These are phyloP conservation scores for Lyophyllum shimeji DNA, from an alignment of 768 basidiomycete genomes.

Conservation along the genomic window DNA sequence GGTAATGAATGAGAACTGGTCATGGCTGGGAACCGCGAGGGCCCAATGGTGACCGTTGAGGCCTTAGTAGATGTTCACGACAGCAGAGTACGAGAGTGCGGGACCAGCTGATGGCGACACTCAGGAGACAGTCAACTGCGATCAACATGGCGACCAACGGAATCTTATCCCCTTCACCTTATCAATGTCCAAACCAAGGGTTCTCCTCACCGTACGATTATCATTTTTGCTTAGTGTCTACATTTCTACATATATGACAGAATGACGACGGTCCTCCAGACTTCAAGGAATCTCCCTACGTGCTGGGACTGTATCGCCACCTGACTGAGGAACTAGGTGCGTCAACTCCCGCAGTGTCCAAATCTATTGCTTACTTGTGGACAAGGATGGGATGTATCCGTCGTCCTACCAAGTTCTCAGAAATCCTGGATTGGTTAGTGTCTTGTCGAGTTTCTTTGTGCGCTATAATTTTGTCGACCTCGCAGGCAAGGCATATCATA, in stretches of 20 bases:
- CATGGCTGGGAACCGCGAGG: slow-evolving; percentile 1
- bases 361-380: background rate
- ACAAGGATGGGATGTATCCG: slow-evolving; percentile 76
- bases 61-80: background rate
- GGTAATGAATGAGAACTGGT: slow-evolving; percentile 14
- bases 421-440: slow-evolving; percentile 84
- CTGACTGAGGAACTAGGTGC: slow-evolving; percentile 61
- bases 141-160: slow-evolving; percentile 7
- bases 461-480: background rate
- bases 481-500: slow-evolving; percentile 78
- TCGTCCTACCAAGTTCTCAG: slow-evolving; percentile 77
- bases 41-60: background rate
- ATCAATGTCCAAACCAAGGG: slow-evolving; percentile 26
- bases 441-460: background rate
- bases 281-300: slow-evolving; percentile 64
- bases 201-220: slow-evolving; percentile 39
- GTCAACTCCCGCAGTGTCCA: background rate
- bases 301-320: slow-evolving; percentile 67
- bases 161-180: slow-evolving; percentile 1
- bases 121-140: background rate
- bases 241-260: slow-evolving; percentile 30
- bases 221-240: background rate
- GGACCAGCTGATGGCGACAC: background rate
- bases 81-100: no score
- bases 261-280: slow-evolving; percentile 87